These are phyloP conservation scores for Setaria viridis DNA, from an alignment of 202 grass and related monocot genomes.

Conservation along the genomic window DNA sequence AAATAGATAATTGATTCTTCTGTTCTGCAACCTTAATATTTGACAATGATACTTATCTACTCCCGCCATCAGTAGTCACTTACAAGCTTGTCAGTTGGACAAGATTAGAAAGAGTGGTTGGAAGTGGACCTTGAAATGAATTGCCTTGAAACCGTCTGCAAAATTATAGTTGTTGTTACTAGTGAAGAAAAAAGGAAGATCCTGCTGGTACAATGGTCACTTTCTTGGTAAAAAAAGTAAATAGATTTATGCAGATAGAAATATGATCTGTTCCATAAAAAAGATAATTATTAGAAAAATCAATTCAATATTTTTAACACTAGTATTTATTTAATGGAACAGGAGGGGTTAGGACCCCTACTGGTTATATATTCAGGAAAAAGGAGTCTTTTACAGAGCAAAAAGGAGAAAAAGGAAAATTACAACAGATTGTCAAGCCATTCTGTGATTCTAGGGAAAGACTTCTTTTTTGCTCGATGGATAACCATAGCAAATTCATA, in stretches of 20 bases:
- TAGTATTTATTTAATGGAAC: too few species aligned
- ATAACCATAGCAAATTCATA: too few species aligned
- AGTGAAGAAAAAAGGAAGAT: neutral
- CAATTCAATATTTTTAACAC: too few species aligned
- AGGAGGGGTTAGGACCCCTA: too few species aligned
- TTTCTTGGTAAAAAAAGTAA: neutral
- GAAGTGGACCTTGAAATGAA: slow-evolving; percentile 47
- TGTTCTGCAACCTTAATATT: neutral
- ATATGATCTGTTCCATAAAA: neutral
- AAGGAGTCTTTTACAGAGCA: too few species aligned
- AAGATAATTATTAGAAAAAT: neutral
- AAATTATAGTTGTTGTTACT: slow-evolving; percentile 15
- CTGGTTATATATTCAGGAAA: too few species aligned
- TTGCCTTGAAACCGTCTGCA: slow-evolving; percentile 68
- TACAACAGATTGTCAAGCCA: too few species aligned
- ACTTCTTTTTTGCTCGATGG: too few species aligned
- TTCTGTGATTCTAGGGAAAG: too few species aligned
- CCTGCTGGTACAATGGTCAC: neutral
- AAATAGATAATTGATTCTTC: slow-evolving; percentile 19
- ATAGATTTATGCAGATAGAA: neutral
- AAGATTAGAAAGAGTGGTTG: slow-evolving; percentile 43
- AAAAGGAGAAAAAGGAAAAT: too few species aligned
- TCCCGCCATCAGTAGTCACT: neutral
- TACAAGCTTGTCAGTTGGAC: slow-evolving; percentile 51
- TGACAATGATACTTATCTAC: slow-evolving; percentile 9